Conservation (phyloP, 75 land plant genomes). For the Pinus tabuliformis region DNA sequence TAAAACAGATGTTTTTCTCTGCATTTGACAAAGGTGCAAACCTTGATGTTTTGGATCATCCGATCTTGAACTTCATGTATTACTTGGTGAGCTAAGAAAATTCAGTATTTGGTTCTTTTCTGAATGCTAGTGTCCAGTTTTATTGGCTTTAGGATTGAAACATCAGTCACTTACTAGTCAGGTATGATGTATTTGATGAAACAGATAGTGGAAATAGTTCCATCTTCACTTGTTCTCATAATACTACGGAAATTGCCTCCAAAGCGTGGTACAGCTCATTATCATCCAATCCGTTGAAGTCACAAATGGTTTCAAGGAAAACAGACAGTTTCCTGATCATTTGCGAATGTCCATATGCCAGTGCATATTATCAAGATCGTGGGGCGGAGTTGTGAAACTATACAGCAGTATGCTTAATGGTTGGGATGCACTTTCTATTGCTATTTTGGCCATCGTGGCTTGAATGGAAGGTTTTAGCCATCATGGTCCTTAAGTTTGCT, state of each 20-base stretch:
- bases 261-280: conserved; percentile 68
- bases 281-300: conserved; percentile 71
- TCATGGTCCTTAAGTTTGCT: neutral
- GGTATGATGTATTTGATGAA: neutral
- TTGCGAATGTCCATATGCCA: neutral
- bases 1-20: conserved; percentile 73
- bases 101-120: neutral
- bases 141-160: neutral
- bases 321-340: neutral
- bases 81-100: conserved; percentile 63
- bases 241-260: conserved; percentile 92
- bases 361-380: neutral
- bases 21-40: conserved; percentile 78
- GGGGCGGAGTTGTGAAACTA: neutral
- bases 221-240: conserved; percentile 88
- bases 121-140: neutral
- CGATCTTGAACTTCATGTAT: conserved; percentile 73
- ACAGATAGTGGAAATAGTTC: conserved; percentile 89
- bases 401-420: neutral
- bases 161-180: neutral
- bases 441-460: neutral
- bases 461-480: neutral
- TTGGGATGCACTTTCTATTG: neutral
- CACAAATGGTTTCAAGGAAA: neutral
- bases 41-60: conserved; percentile 89